A percentile compares a stretch with the other conserved stretches of the same genome.
Evolutionary conservation across 805 yeast species (phyloP).

Genomic region (Phaffomyces antillensis): DNA sequence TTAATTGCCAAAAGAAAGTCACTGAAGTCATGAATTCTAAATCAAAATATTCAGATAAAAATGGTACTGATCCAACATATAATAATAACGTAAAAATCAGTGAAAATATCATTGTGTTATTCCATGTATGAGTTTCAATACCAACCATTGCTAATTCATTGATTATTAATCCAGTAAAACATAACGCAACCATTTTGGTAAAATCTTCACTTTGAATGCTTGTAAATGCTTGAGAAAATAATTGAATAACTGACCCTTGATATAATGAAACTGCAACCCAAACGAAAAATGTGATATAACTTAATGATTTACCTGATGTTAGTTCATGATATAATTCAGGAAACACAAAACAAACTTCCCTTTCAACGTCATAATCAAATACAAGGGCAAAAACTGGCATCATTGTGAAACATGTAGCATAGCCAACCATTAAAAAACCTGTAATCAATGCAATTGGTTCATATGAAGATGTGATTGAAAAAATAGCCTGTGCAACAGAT

Average conservation of each 20-base stretch:
- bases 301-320: slow-evolving; percentile 78
- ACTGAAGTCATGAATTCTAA: slow-evolving; percentile 51
- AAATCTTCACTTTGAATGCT: slow-evolving; percentile 51
- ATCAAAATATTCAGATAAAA: slow-evolving; percentile 82
- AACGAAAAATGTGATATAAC: slow-evolving; percentile 80
- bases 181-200: slow-evolving; percentile 73
- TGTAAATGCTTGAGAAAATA: slow-evolving; percentile 70
- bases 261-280: slow-evolving; percentile 89
- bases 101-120: slow-evolving; percentile 61
- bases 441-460: slow-evolving; percentile 93
- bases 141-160: slow-evolving; percentile 94
- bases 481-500: slow-evolving; percentile 92
- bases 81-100: slow-evolving; percentile 62
- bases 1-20: slow-evolving; percentile 61
- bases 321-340: slow-evolving; percentile 94
- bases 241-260: slow-evolving; percentile 84
- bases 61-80: slow-evolving; percentile 73
- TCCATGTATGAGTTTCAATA: slow-evolving; percentile 90
- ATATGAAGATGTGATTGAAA: slow-evolving; percentile 74
- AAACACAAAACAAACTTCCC: slow-evolving; percentile 77
- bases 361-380: slow-evolving; percentile 85
- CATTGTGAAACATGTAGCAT: slow-evolving; percentile 96
- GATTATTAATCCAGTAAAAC: slow-evolving; percentile 70
- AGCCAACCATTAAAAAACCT: slow-evolving; percentile 98
- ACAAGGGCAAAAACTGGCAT: slow-evolving; percentile 95